A percentile compares a stretch with the other conserved stretches of the same genome.
Conservation (phyloP, 768 basidiomycete species). For the Cubamyces sp. region DNA sequence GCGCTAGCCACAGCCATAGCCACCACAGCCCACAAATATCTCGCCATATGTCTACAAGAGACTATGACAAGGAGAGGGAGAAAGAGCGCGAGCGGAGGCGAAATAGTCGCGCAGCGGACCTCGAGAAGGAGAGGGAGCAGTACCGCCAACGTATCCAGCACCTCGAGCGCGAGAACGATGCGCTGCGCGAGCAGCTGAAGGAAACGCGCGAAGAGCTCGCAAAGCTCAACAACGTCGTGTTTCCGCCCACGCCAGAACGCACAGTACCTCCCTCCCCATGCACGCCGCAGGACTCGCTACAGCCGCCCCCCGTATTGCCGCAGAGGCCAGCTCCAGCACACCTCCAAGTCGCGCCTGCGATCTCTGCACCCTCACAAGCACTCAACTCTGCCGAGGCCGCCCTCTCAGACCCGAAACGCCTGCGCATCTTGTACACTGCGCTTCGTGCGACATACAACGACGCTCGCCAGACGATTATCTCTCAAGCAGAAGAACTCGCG, state of each 20-base stretch:
- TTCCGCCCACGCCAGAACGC: slow-evolving; percentile 24
- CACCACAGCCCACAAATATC: slow-evolving; percentile 11
- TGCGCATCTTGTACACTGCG: slow-evolving; percentile 30
- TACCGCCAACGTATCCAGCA: slow-evolving; percentile 27
- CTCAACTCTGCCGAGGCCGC: slow-evolving; percentile 22
- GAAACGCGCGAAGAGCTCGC: slow-evolving; percentile 23
- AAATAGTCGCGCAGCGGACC: slow-evolving; percentile 10
- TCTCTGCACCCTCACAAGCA: slow-evolving; percentile 1
- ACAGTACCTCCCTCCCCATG: slow-evolving; percentile 9
- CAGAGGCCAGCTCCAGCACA: background rate
- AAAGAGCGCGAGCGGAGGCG: slow-evolving; percentile 24
- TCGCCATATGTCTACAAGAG: slow-evolving; percentile 17
- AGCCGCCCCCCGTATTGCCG: background rate
- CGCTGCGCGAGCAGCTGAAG: slow-evolving; percentile 29
- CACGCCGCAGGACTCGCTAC: slow-evolving; percentile 3
- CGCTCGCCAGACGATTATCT: slow-evolving; percentile 31
- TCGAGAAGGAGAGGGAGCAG: slow-evolving; percentile 27
- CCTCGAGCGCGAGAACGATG: slow-evolving; percentile 34
- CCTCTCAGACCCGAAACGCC: slow-evolving; percentile 23
- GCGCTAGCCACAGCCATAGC: slow-evolving; percentile 14
- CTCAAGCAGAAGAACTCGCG: slow-evolving; percentile 38
- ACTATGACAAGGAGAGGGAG: slow-evolving; percentile 24
- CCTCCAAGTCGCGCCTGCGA: background rate
- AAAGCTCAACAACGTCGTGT: slow-evolving; percentile 22
- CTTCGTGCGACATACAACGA: slow-evolving; percentile 32